phyloP scores from a whole-genome alignment of 805 yeast species.

The Kuraishia ogatae region DNA sequence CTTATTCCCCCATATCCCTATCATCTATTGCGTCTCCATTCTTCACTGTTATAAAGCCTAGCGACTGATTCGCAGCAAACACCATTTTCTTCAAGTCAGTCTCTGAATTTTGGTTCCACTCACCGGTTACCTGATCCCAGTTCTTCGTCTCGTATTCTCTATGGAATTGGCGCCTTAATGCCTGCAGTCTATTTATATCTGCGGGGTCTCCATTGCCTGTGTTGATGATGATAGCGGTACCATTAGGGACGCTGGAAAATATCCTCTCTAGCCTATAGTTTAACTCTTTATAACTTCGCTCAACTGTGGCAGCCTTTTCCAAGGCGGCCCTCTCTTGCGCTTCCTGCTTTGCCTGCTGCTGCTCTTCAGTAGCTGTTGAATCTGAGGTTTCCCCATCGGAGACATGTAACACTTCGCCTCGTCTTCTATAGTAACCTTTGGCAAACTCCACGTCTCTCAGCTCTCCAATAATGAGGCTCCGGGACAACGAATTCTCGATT shows the following conservation, averaged over 20 bases:
- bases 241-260: slow-evolving; percentile 43
- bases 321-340: not conserved
- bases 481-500: not conserved
- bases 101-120: slow-evolving; percentile 47
- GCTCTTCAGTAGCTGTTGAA: not conserved
- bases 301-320: not conserved
- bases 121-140: slow-evolving; percentile 31
- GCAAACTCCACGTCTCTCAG: not conserved
- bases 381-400: not conserved
- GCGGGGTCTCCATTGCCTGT: slow-evolving; percentile 58
- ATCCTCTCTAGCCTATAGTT: slow-evolving; percentile 38
- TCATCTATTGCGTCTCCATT: not conserved
- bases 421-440: not conserved
- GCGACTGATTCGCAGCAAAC: slow-evolving; percentile 48
- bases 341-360: not conserved
- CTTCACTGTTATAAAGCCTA: slow-evolving; percentile 40
- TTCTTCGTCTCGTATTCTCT: slow-evolving; percentile 32
- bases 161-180: slow-evolving; percentile 32
- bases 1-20: not conserved
- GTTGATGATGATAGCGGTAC: slow-evolving; percentile 51
- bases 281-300: slow-evolving; percentile 13
- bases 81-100: slow-evolving; percentile 38
- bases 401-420: not conserved
- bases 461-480: not conserved
- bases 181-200: slow-evolving; percentile 36